Evolutionary conservation across 176 grass and related monocot species (phyloP).

Genomic region (Poa annua): DNA sequence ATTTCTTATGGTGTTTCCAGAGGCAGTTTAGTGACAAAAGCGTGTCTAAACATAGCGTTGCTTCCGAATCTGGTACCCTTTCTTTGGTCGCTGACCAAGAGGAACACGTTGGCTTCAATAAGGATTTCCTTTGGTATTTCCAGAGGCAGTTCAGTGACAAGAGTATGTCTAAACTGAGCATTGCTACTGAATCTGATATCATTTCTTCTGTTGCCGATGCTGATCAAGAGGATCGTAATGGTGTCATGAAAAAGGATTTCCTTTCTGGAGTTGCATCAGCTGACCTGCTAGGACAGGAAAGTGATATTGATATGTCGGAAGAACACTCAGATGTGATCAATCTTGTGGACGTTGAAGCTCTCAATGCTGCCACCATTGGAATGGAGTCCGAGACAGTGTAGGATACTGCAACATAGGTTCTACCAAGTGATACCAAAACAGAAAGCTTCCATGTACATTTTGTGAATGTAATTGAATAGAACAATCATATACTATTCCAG

Average conservation of each 20-base stretch:
- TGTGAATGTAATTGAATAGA: slow-evolving; percentile 30
- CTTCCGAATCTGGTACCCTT: slow-evolving; percentile 37
- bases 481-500: neutral
- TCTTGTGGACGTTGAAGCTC: slow-evolving; percentile 8
- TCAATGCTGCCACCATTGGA: slow-evolving; percentile 31
- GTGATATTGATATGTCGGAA: slow-evolving; percentile 28
- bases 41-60: slow-evolving; percentile 36
- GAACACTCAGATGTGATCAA: slow-evolving; percentile 16
- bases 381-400: neutral
- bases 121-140: slow-evolving; percentile 37
- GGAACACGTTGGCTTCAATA: slow-evolving; percentile 24
- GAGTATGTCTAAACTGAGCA: slow-evolving; percentile 44
- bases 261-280: slow-evolving; percentile 19
- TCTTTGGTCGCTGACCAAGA: slow-evolving; percentile 43
- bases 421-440: neutral
- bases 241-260: neutral
- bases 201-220: slow-evolving; percentile 18
- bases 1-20: slow-evolving; percentile 32
- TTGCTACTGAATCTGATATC: slow-evolving; percentile 33
- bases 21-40: slow-evolving; percentile 55
- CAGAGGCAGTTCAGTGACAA: slow-evolving; percentile 59
- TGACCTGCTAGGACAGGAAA: slow-evolving; percentile 2
- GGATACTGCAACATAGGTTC: neutral
- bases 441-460: slow-evolving; percentile 32
- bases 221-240: slow-evolving; percentile 41